A percentile compares a stretch with the other conserved stretches of the same genome.
These are phyloP conservation scores for Calonectria henricotiae DNA, from an alignment of 2,329 filamentous ascomycete genomes.

Conservation along the genomic window DNA sequence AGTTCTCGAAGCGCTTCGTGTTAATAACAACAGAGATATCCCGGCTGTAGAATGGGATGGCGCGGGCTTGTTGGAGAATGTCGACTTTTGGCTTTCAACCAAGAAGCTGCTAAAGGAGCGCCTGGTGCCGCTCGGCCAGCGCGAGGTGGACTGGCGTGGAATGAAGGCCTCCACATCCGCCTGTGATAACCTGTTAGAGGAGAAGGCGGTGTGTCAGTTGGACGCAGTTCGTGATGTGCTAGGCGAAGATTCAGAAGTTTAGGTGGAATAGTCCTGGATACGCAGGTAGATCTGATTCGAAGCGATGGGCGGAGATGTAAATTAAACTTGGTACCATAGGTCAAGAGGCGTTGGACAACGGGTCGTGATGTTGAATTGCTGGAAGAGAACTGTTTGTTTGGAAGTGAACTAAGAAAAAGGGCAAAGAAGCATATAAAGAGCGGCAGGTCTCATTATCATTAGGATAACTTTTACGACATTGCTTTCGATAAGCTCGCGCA, in stretches of 20 bases:
- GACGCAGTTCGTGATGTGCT: conserved; percentile 73
- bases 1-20: conserved; percentile 79
- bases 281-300: conserved; percentile 35
- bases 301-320: conserved; percentile 46
- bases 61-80: conserved; percentile 81
- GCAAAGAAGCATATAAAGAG: conserved; percentile 22
- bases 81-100: conserved; percentile 85
- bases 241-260: conserved; percentile 66
- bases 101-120: conserved; percentile 80
- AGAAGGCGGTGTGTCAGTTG: conserved; percentile 81
- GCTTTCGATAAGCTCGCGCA: neutral
- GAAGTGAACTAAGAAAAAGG: conserved; percentile 28
- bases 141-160: conserved; percentile 77
- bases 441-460: conserved; percentile 4
- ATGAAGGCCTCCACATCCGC: conserved; percentile 59
- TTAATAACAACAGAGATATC: conserved; percentile 80
- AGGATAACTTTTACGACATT: conserved; percentile 18
- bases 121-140: conserved; percentile 80
- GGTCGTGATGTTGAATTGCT: conserved; percentile 45
- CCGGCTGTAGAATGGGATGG: conserved; percentile 84
- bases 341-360: conserved; percentile 50
- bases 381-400: conserved; percentile 44
- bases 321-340: conserved; percentile 47
- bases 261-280: conserved; percentile 38
- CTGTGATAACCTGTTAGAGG: conserved; percentile 79